phyloP scores from a whole-genome alignment of 768 basidiomycete genomes.

The Dendrothele bispora region DNA sequence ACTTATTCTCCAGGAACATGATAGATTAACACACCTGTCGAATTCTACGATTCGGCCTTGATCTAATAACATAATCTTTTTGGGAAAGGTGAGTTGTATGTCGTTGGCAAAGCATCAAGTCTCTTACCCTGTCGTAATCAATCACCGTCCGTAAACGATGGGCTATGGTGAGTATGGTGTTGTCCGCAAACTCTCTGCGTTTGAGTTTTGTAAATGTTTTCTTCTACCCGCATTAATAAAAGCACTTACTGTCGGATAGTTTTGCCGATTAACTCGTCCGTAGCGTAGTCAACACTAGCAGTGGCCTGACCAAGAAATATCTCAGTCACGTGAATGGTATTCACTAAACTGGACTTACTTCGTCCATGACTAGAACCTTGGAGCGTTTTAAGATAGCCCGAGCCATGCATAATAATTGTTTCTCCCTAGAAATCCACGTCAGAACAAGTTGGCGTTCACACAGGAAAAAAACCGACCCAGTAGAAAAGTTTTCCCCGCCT shows the following conservation, averaged over 20 bases:
- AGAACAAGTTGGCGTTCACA: conserved; percentile 1
- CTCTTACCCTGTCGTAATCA: conserved; percentile 81
- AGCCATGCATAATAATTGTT: conserved; percentile 88
- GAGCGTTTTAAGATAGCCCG: conserved; percentile 80
- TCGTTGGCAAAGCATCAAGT: background rate
- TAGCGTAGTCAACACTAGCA: conserved; percentile 80
- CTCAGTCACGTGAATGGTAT: conserved; percentile 6
- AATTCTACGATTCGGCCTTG: conserved; percentile 80
- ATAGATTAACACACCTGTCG: conserved; percentile 42
- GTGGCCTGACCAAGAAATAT: conserved; percentile 31
- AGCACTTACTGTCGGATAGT: conserved; percentile 72
- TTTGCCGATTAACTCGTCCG: conserved; percentile 83
- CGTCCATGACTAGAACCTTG: conserved; percentile 83
- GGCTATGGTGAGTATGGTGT: conserved; percentile 82
- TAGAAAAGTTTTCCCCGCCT: conserved; percentile 89
- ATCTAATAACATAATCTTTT: conserved; percentile 74
- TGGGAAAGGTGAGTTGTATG: conserved; percentile 6
- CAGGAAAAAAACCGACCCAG: conserved; percentile 50
- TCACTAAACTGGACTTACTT: conserved; percentile 39
- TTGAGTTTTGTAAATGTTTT: background rate
- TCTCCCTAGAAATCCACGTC: conserved; percentile 60
- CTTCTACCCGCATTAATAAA: no score
- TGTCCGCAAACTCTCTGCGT: conserved; percentile 70
- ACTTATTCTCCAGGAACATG: background rate
- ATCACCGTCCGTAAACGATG: conserved; percentile 80